These are phyloP conservation scores for Botrytis elliptica DNA, from an alignment of 2,329 filamentous ascomycete species.

Conservation along the genomic window DNA sequence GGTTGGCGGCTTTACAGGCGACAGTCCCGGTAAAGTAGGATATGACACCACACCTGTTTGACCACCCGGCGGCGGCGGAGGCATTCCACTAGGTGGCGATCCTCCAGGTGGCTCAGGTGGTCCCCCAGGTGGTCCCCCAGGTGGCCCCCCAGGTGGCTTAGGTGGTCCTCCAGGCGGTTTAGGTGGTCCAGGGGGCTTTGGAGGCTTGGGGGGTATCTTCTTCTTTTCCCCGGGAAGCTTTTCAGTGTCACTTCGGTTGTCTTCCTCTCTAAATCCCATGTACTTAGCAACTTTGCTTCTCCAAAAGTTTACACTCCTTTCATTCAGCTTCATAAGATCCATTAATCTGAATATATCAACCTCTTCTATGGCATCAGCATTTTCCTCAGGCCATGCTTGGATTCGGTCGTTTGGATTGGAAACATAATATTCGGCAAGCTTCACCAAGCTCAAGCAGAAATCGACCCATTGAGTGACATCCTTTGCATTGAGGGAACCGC, in stretches of 20 bases:
- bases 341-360: conserved; percentile 3
- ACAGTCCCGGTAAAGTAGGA: neutral
- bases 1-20: neutral
- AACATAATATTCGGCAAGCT: conserved; percentile 28
- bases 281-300: neutral
- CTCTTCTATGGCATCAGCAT: neutral
- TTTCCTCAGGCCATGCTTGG: conserved; percentile 17
- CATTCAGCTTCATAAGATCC: neutral
- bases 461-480: conserved; percentile 32
- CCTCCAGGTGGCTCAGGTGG: neutral
- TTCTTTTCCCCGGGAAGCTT: neutral
- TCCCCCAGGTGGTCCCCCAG: neutral
- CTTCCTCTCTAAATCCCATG: neutral
- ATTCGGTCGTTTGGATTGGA: conserved; percentile 20
- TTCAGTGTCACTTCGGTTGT: conserved; percentile 16
- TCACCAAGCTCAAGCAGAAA: conserved; percentile 31
- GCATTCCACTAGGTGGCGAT: neutral
- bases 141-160: neutral
- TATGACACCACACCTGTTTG: too few relatives aligned
- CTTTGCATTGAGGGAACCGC: conserved; percentile 25
- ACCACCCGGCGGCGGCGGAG: neutral
- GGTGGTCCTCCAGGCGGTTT: neutral
- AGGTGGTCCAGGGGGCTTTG: neutral
- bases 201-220: neutral
- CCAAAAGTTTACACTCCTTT: neutral